Base-by-base conservation (phyloP, 495 filamentous ascomycete genomes). In the Penicillium egyptiacum region DNA sequence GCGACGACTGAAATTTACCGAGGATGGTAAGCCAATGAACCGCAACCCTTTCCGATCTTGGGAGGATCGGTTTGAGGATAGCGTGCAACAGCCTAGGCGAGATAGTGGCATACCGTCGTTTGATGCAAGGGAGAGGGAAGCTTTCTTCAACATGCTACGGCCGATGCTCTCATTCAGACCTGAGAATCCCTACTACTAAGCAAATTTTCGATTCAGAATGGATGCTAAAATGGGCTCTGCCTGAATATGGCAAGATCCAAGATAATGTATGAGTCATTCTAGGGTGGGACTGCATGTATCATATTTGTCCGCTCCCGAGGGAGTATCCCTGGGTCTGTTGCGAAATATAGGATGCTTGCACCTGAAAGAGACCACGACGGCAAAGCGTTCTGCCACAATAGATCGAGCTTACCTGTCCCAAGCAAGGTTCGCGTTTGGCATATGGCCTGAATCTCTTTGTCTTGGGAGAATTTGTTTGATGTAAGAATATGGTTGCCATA, bases 141-240 rank as follows among this genome's bases (percentile, higher is more conserved):
- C 70, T 46, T 22, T 79, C 7, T 60, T 73, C n/a, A 54, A 50
- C 5, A 68, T 79, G 72, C 41, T 78, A 44, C 46, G 65, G 31
- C 37, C 57, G 57, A 78, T 79, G 73, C 65, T 79, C n/a, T 64
- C 59, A 20, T 78, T 73, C 44, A 69, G 61, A 42, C 74, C 76
- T 1, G 67, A 67, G 23, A 55, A 65, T 57, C 68, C 62, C 61
- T 39, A 65, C 65, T 64, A 60, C 69, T 2, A 58, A 60, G 55
- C 54, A 76, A 22, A 56, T 75, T 40, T 60, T 76, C 7, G 55
- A 70, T n/a, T 68, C 64, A 19, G 64, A 69, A 30, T 76, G 70
- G 72, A 79, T 76, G 72, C 55, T 62, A 14, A 68, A 65, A 52
- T 77, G 75, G 75, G 73, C 74, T 50, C 17, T 77, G 33, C 73